Base-by-base conservation (phyloP, 2,329 filamentous ascomycete genomes). In the Talaromyces marneffei region DNA sequence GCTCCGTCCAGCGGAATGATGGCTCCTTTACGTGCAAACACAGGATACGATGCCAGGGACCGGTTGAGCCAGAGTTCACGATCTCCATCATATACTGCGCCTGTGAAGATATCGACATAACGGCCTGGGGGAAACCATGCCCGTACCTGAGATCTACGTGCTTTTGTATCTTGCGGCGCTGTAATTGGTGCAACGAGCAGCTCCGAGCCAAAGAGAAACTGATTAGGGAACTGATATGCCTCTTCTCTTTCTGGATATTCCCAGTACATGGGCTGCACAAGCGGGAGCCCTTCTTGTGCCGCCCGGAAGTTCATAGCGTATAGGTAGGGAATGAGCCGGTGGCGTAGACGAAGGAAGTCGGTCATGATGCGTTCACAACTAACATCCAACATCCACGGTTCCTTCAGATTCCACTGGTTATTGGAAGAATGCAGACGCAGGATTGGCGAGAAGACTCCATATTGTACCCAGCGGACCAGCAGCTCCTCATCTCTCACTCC, bases 231-330 rank as follows among this genome's bases (percentile, higher is more conserved):
- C 0, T 70, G 66, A 70, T 87, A 87, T 0, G 85, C 83, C 61
- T 82, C 79, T 0, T 83, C 78, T 0, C 70, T 67, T 1, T 79
- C 74, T 0, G 83, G 81, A 63, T 82, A 81, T 46, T 78, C 76
- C 85, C 85, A 88, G 73, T 88, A 88, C 75, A 88, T 77, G 0
- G 85, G 85, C 68, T 84, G 81, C 1, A 87, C 71, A 1, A 87
- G 70, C 0, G 85, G 84, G 55, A 82, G 76, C 44, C 78, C 77
- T 0, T 80, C 66, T 1, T 70, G 70, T 0, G 77, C 75, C 0
- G 78, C 78, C 9, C 74, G 71, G 1, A 79, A 75, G 63, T 85
- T 87, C 76, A 83, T 82, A 0, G 82, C 82, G 70, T 86, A 83
- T 2, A 87, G 72, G 63, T 85, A 88, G 0, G 85, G 85, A 27